Evolutionary conservation across 257 asterid genomes (phyloP), one percentile per base, ranked within the genome.

Genomic region (Dorcoceras hygrometricum): DNA sequence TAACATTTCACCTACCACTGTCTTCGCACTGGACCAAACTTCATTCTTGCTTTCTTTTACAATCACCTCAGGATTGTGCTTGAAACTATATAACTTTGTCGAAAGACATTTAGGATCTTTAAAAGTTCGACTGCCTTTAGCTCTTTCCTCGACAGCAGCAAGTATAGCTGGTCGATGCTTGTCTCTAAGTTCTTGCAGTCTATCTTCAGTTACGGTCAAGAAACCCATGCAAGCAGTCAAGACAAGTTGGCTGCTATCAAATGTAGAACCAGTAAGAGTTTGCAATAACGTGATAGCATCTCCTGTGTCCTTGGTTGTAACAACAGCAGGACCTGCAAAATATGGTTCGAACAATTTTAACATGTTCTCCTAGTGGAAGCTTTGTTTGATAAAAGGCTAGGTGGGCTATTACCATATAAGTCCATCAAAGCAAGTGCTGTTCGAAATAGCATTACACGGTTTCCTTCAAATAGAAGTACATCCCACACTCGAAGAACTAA

Each of bases 401-500:
- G n/a, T n/a, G n/a, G 27, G 28, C 18, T 65, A 71, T 64, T 91
- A 91, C 98, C 98, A 75, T 91, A 91, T 71, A 91, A 79, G 67
- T 91, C 98, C 98, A 91, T 82, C 77, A 91, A 72, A 66, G 98
- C 95, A 71, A 91, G 98, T 59, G 94, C 93, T 69, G 95, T 88
- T 73, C 95, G 91, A 72, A 91, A 91, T 66, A 91, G 82, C 98
- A 91, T 91, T 76, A 89, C 96, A 23, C 98, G 98, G 72, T 83
- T 91, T 71, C 98, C 98, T 84, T 91, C 98, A 81, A 78, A 91
- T 63, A 91, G 78, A 71, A 91, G 84, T 83, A 91, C 98, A 78
- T 91, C 98, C 98, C 98, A 91, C 72, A 91, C 84, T 73, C 98
- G 90, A 76, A 91, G 93, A 77, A 89, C 98, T 91, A 81, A 67